phyloP scores from a whole-genome alignment of 805 yeast species.

The Starmerella roubikii region DNA sequence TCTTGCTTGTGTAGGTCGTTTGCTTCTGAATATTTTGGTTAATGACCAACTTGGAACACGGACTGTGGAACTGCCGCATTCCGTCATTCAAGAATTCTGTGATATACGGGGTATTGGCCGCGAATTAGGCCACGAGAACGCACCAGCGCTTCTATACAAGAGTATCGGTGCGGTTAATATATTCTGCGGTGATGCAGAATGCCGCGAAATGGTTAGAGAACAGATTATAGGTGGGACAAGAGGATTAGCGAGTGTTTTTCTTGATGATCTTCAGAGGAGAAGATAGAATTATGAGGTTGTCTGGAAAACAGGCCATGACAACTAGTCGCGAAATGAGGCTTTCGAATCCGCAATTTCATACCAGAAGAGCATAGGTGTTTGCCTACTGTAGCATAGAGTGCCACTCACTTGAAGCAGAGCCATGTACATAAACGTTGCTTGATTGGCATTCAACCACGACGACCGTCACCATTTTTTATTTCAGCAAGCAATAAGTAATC shows the following conservation, averaged over 20 bases:
- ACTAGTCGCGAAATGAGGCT: no score
- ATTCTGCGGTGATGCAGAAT: conserved; percentile 5
- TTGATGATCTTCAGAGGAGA: conserved; percentile 9
- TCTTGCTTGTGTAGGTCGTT: conserved; percentile 7
- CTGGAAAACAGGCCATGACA: no score
- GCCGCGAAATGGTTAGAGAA: conserved; percentile 7
- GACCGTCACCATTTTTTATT: no score
- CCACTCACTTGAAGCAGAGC: no score
- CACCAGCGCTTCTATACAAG: conserved; percentile 1
- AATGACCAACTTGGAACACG: conserved; percentile 20
- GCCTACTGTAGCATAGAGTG: no score
- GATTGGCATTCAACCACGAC: no score
- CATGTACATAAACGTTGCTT: no score
- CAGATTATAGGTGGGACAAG: conserved; percentile 9
- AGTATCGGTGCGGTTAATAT: conserved; percentile 12
- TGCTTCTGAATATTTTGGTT: conserved; percentile 9
- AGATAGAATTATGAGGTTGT: no score
- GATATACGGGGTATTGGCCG: conserved; percentile 5
- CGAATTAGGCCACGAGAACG: neutral
- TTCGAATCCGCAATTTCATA: no score
- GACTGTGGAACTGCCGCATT: conserved; percentile 8
- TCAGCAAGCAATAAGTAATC: no score
- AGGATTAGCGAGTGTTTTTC: conserved; percentile 15
- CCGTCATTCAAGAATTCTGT: conserved; percentile 10
- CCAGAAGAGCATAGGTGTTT: no score